phyloP scores from a whole-genome alignment of 23 red algal genomes.

The Cyanidioschyzon merolae region DNA sequence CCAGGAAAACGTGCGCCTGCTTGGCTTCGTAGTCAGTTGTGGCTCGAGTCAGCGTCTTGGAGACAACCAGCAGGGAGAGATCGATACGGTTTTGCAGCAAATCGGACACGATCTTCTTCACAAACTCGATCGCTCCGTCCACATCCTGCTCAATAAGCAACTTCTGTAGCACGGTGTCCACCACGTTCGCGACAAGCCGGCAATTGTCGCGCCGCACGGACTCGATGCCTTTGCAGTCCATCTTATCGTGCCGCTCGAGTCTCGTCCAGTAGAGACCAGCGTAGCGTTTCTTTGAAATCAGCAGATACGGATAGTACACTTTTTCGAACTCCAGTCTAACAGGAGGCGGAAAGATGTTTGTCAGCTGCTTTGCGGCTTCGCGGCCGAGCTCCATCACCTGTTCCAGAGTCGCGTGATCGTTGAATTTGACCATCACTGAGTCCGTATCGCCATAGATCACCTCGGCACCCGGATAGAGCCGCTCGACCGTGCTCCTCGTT shows the following conservation, averaged over 20 bases:
- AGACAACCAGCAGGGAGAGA: conserved; percentile 87
- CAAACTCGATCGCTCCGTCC: conserved; percentile 59
- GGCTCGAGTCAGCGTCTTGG: conserved; percentile 68
- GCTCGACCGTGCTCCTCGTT: conserved; percentile 57
- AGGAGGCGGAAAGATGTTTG: conserved; percentile 57
- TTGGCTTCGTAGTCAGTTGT: conserved; percentile 76
- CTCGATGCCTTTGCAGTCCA: conserved; percentile 99
- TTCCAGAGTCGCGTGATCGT: conserved; percentile 26
- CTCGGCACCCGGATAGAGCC: conserved; percentile 47
- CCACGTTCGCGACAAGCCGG: conserved; percentile 92
- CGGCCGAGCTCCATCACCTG: conserved; percentile 66
- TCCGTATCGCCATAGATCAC: conserved; percentile 99
- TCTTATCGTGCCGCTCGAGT: conserved; percentile 69
- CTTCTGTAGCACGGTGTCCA: conserved; percentile 53
- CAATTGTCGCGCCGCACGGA: conserved; percentile 96
- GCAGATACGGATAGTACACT: conserved; percentile 90
- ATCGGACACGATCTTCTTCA: conserved; percentile 71
- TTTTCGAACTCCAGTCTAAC: conserved; percentile 99
- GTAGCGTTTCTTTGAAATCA: conserved; percentile 96
- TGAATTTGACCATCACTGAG: conserved; percentile 99
- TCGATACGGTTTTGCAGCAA: conserved; percentile 95
- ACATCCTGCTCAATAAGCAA: conserved; percentile 72
- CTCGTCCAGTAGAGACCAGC: conserved; percentile 91
- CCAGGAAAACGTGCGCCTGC: conserved; percentile 76
- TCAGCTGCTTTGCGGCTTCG: conserved; percentile 66